A percentile compares a stretch with the other conserved stretches of the same genome.
Evolutionary conservation across 1,284 basidiomycete genomes (phyloP).

Genomic region (Prillingera fragicola): DNA sequence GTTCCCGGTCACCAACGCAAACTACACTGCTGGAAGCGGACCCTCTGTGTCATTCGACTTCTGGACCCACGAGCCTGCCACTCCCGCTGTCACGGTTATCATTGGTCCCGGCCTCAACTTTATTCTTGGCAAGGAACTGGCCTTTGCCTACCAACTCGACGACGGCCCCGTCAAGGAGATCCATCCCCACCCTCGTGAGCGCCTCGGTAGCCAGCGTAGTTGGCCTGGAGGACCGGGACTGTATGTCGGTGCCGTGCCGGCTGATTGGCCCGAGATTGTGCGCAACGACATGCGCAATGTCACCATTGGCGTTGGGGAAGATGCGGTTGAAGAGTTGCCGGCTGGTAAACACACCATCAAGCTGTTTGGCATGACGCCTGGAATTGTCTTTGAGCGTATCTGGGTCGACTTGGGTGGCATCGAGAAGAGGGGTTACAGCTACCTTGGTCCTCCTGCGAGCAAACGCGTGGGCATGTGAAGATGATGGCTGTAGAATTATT

Average conservation of each 20-base stretch:
- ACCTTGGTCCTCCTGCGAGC: constrained; percentile 34
- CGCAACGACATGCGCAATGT: constrained; percentile 30
- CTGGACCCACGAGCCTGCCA: constrained; percentile 16
- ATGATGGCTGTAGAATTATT: too few species aligned
- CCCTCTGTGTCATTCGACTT: constrained; percentile 61
- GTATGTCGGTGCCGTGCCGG: constrained; percentile 51
- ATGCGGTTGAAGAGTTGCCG: constrained; percentile 2
- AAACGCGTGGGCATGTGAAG: constrained; percentile 5
- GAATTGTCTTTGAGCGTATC: constrained; percentile 37
- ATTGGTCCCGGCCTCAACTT: constrained; percentile 62
- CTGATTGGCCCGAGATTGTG: constrained; percentile 37
- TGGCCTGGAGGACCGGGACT: neutral
- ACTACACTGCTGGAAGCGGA: constrained; percentile 58
- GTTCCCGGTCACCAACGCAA: constrained; percentile 56
- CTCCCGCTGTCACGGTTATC: constrained; percentile 49
- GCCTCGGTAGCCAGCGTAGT: neutral
- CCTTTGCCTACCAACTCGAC: constrained; percentile 58
- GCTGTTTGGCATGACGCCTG: constrained; percentile 32
- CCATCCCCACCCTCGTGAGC: constrained; percentile 54
- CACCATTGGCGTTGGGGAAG: constrained; percentile 9
- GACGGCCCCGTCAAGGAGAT: constrained; percentile 47
- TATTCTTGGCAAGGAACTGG: constrained; percentile 54
- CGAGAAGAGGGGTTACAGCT: constrained; percentile 26
- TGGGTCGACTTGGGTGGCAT: constrained; percentile 35
- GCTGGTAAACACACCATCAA: constrained; percentile 29